These are phyloP conservation scores for Hyphopichia buzzinii DNA, from an alignment of 1,139 yeast species.

Conservation along the genomic window DNA sequence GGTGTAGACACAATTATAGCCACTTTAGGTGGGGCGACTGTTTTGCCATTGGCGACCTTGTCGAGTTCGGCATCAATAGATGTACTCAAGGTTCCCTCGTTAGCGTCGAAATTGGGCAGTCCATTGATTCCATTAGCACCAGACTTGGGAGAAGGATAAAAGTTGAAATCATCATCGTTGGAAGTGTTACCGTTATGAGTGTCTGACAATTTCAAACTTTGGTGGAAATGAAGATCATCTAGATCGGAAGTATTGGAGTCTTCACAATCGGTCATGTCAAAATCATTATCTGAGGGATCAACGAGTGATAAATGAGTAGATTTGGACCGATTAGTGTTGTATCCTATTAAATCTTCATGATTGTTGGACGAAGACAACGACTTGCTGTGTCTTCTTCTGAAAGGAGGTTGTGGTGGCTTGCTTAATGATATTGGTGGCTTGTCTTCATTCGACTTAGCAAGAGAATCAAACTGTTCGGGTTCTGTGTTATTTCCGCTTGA, in stretches of 20 bases:
- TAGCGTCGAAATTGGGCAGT: background rate
- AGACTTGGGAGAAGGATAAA: background rate
- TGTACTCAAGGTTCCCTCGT: background rate
- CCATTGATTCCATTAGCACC: background rate
- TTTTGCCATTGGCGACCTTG: background rate
- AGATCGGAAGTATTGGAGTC: conserved; percentile 14
- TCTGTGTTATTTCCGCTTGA: background rate
- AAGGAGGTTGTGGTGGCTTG: conserved; percentile 17
- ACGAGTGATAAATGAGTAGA: conserved; percentile 16
- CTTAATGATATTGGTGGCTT: conserved; percentile 5
- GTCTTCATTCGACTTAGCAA: background rate
- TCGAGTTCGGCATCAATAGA: background rate
- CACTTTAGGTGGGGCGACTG: conserved; percentile 10
- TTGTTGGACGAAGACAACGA: conserved; percentile 55
- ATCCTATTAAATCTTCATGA: conserved; percentile 46
- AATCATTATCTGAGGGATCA: conserved; percentile 31
- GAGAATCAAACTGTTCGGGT: too few species aligned
- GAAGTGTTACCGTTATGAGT: background rate
- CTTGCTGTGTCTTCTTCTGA: conserved; percentile 53
- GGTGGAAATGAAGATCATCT: conserved; percentile 11
- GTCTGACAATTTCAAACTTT: background rate
- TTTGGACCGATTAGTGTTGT: conserved; percentile 8
- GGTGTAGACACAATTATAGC: conserved; percentile 27
- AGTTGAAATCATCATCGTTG: conserved; percentile 1
- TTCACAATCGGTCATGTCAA: conserved; percentile 31